Conservation (phyloP, 176 grass and related monocot genomes). For the Zea mays region Zm-B73-REFERENCE-NAM-5.0 NC_050104.1:57425001-57425500, state of each 20-base stretch:
- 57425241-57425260: conserved; percentile 89
- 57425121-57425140: conserved; percentile 40
- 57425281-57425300: conserved; percentile 52
- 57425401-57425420: conserved; percentile 52
- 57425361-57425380: conserved; percentile 56
- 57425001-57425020: background rate
- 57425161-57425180: conserved; percentile 46
- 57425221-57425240: conserved; percentile 79
- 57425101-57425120: conserved; percentile 38
- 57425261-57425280: conserved; percentile 69
- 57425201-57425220: conserved; percentile 64
- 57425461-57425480: conserved; percentile 58
- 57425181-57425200: conserved; percentile 45
- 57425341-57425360: conserved; percentile 74
- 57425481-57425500: conserved; percentile 58
- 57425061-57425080: conserved; percentile 23
- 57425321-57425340: conserved; percentile 55
- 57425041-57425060: conserved; percentile 15
- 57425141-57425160: conserved; percentile 32
- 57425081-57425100: conserved; percentile 26
- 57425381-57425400: conserved; percentile 41
- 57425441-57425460: conserved; percentile 58
- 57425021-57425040: background rate
- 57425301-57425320: conserved; percentile 28
- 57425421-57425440: conserved; percentile 61